These are phyloP conservation scores for Globisporangium spiculum DNA, from an alignment of 352 stramenopile genomes.

Conservation along the genomic window DNA sequence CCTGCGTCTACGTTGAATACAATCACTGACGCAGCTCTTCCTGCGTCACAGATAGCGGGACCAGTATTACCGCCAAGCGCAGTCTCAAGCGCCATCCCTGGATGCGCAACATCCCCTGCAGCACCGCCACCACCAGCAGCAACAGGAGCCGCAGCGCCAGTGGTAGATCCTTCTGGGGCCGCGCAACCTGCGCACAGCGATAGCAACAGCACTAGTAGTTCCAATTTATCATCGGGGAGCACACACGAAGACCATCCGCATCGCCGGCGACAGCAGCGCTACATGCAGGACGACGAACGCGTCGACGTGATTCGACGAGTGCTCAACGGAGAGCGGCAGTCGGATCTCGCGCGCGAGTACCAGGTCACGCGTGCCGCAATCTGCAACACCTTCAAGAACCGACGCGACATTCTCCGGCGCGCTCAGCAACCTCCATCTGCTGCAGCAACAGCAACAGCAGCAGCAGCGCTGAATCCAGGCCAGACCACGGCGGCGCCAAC, in stretches of 20 bases:
- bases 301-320: slow-evolving; percentile 25
- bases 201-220: not conserved
- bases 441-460: not conserved
- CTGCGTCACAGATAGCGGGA: not conserved
- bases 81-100: not conserved
- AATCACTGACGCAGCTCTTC: not conserved
- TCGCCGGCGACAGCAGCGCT: slow-evolving; percentile 6
- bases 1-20: not conserved
- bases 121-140: not conserved
- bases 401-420: slow-evolving; percentile 40
- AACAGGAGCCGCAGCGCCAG: too few relatives aligned
- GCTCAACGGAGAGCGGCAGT: slow-evolving; percentile 54
- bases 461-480: not conserved
- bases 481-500: not conserved
- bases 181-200: not conserved
- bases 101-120: not conserved
- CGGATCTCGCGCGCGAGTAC: slow-evolving; percentile 62
- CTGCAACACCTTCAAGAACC: slow-evolving; percentile 64
- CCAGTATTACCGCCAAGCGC: not conserved
- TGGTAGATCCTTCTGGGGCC: not conserved
- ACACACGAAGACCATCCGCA: not conserved
- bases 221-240: not conserved
- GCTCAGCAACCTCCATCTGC: slow-evolving; percentile 8
- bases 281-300: slow-evolving; percentile 14
- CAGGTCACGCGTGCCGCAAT: slow-evolving; percentile 60